Conservation (phyloP, 2,329 filamentous ascomycete species). For the Apiospora rasikravindrae region DNA sequence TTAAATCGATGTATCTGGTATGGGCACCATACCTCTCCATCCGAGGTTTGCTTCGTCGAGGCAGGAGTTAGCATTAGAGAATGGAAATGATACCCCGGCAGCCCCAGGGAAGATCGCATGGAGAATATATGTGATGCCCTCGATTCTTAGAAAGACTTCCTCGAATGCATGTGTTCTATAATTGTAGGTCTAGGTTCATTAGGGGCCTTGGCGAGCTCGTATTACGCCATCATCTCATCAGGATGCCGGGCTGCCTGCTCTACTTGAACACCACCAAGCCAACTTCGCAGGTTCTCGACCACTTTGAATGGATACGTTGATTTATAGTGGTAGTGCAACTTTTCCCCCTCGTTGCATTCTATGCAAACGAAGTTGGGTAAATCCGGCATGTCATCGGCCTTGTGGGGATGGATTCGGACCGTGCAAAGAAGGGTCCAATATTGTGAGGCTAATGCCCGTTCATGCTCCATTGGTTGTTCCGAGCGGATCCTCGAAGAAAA, state of each 20-base stretch:
- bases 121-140: background rate
- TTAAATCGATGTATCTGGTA: background rate
- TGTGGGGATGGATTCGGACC: background rate
- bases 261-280: background rate
- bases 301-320: background rate
- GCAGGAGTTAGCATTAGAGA: background rate
- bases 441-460: background rate
- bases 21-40: background rate
- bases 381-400: background rate
- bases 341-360: background rate
- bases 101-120: background rate
- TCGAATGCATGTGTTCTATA: background rate
- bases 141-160: background rate
- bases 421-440: background rate
- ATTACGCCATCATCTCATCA: background rate
- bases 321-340: background rate
- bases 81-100: background rate
- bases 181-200: background rate
- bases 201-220: constrained; percentile 5
- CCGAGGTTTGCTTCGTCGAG: background rate
- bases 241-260: background rate
- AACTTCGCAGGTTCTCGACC: background rate
- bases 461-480: background rate
- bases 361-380: background rate
- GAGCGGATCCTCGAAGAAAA: background rate